Evolutionary conservation across 768 basidiomycete genomes (phyloP).

Genomic region (Lactarius sp.): DNA sequence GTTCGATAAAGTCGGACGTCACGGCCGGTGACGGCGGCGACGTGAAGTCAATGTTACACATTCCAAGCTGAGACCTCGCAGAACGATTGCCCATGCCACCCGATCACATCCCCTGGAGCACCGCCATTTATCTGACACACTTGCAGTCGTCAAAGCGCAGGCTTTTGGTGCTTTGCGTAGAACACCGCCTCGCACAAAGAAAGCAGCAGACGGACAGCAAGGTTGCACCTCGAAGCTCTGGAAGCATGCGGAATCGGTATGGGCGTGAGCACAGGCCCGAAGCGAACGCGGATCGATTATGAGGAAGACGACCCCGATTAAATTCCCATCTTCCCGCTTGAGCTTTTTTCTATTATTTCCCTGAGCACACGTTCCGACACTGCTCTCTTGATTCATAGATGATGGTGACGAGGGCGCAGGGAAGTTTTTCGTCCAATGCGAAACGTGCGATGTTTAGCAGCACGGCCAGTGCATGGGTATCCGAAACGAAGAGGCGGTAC

Average conservation of each 20-base stretch:
- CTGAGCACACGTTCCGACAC: conserved; percentile 27
- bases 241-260: conserved; percentile 70
- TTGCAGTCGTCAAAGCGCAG: conserved; percentile 88
- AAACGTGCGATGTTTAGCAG: conserved; percentile 97
- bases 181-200: conserved; percentile 70
- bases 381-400: conserved; percentile 31
- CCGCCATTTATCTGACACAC: conserved; percentile 66
- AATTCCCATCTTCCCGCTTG: not conserved
- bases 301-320: conserved; percentile 43
- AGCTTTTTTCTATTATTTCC: not conserved
- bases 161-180: conserved; percentile 81
- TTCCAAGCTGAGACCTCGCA: conserved; percentile 25
- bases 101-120: conserved; percentile 43
- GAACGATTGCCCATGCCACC: conserved; percentile 26
- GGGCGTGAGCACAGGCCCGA: conserved; percentile 34
- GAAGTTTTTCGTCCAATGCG: conserved; percentile 97
- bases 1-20: conserved; percentile 48
- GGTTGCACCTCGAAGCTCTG: conserved; percentile 77
- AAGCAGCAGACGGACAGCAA: conserved; percentile 67
- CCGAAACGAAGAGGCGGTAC: conserved; percentile 63
- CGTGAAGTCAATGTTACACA: conserved; percentile 38
- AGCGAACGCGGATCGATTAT: conserved; percentile 47
- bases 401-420: conserved; percentile 79
- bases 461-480: conserved; percentile 96
- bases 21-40: conserved; percentile 46